phyloP scores from a whole-genome alignment of 306 rosid species.

The Malus domestica region DNA sequence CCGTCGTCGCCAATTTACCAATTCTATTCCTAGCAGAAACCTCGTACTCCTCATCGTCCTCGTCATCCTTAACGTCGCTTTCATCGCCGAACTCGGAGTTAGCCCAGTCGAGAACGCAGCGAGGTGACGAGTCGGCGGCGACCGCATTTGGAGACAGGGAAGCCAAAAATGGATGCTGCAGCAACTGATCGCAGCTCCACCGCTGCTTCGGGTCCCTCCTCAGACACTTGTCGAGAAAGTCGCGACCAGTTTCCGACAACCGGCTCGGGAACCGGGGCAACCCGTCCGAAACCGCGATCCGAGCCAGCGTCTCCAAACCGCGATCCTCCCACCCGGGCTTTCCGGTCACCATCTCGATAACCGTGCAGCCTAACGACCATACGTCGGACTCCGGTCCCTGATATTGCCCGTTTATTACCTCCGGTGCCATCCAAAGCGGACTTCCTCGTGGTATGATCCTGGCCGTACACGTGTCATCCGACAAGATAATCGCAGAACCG shows the following conservation, averaged over 20 bases:
- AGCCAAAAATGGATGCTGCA: conserved; percentile 69
- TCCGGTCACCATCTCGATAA: conserved; percentile 76
- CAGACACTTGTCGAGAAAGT: conserved; percentile 65
- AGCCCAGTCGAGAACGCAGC: conserved; percentile 72
- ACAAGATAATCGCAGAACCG: conserved; percentile 46
- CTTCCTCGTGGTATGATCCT: conserved; percentile 56
- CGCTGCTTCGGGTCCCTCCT: conserved; percentile 36
- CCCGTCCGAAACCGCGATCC: conserved; percentile 49
- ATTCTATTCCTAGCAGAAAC: conserved; percentile 29
- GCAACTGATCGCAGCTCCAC: conserved; percentile 85
- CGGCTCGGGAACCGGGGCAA: conserved; percentile 46
- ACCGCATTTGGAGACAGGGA: conserved; percentile 2
- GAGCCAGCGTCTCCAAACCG: conserved; percentile 49
- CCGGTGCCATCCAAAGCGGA: conserved; percentile 99
- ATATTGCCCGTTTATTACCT: conserved; percentile 59
- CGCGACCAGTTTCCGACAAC: conserved; percentile 53
- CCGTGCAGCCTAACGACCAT: conserved; percentile 91
- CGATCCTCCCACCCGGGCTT: conserved; percentile 67
- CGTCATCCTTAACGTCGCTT: not conserved
- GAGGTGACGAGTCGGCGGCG: conserved; percentile 55
- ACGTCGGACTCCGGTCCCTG: conserved; percentile 84
- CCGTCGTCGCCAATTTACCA: conserved; percentile 37
- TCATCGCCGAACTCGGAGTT: conserved; percentile 33
- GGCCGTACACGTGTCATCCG: not conserved
- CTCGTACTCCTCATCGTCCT: not conserved